A percentile compares a stretch with the other conserved stretches of the same genome.
phyloP scores from a whole-genome alignment of 768 basidiomycete species.

The Amylocystis lapponica region DNA sequence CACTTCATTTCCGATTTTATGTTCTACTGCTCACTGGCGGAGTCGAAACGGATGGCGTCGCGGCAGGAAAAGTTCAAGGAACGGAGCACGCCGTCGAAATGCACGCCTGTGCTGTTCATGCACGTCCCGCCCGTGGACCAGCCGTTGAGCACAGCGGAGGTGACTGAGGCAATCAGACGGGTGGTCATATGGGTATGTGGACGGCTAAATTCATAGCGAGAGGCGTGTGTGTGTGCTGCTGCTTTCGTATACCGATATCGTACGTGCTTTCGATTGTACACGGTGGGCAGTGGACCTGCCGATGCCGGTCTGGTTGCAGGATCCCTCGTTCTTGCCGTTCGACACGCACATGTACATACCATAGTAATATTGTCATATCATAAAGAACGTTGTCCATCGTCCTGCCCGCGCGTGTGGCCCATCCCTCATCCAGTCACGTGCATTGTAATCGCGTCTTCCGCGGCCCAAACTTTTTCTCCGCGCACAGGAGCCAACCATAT shows the following conservation, averaged over 20 bases:
- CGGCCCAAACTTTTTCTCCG: too few species aligned
- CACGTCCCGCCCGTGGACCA: conserved; percentile 67
- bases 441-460: too few species aligned
- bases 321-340: too few species aligned
- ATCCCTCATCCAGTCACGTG: too few species aligned
- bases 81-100: conserved; percentile 18
- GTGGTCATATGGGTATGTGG: conserved; percentile 56
- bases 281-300: too few species aligned
- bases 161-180: conserved; percentile 57
- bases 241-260: background rate
- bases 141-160: conserved; percentile 59
- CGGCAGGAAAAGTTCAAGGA: conserved; percentile 23
- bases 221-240: conserved; percentile 6
- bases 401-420: too few species aligned
- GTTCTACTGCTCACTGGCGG: conserved; percentile 72
- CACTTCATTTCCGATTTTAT: conserved; percentile 75
- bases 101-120: conserved; percentile 53
- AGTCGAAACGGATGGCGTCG: conserved; percentile 40
- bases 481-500: too few species aligned
- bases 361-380: too few species aligned
- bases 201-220: conserved; percentile 9
- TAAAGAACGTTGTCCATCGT: too few species aligned
- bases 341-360: too few species aligned
- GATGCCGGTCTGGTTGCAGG: too few species aligned
- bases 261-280: too few species aligned